Evolutionary conservation across 176 grass and related monocot genomes (phyloP).

Genomic region (Chrysopogon serrulatus): DNA sequence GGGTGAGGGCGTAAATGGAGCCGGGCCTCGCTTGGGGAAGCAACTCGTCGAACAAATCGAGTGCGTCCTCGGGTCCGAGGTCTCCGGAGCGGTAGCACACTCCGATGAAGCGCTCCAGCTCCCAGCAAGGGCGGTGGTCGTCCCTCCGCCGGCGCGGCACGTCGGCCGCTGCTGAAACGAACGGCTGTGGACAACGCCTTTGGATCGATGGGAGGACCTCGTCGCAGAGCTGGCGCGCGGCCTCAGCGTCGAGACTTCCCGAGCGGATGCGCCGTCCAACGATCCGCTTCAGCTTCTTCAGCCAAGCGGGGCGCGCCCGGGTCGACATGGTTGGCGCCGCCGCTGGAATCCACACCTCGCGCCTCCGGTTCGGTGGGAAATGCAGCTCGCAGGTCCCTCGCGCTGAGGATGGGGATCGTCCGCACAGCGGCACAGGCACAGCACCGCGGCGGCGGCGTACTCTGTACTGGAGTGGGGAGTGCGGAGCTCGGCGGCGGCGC

Average conservation of each 20-base stretch:
- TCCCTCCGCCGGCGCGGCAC: neutral
- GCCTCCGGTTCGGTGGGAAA: no score
- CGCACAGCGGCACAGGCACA: no score
- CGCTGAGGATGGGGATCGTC: no score
- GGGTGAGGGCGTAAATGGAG: neutral
- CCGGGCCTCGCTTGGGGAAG: neutral
- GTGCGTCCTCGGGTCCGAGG: neutral
- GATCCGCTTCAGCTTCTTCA: neutral
- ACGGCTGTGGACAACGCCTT: neutral
- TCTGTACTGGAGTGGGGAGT: no score
- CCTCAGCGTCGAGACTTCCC: neutral
- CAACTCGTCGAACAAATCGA: neutral
- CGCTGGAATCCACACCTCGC: no score
- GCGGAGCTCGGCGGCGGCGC: no score
- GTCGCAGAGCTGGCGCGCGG: neutral
- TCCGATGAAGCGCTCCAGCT: neutral
- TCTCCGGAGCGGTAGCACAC: neutral
- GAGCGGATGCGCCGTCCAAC: neutral
- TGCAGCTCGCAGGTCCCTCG: no score
- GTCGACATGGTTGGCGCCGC: no score
- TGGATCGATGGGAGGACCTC: neutral
- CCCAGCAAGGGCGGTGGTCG: neutral
- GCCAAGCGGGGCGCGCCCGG: no score
- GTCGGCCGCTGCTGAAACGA: neutral
- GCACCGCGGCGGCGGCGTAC: no score